Percentiles rank a stretch among this genome's conserved stretches.
Conservation (phyloP, 2,329 filamentous ascomycete species). For the Cytospora mali region DNA sequence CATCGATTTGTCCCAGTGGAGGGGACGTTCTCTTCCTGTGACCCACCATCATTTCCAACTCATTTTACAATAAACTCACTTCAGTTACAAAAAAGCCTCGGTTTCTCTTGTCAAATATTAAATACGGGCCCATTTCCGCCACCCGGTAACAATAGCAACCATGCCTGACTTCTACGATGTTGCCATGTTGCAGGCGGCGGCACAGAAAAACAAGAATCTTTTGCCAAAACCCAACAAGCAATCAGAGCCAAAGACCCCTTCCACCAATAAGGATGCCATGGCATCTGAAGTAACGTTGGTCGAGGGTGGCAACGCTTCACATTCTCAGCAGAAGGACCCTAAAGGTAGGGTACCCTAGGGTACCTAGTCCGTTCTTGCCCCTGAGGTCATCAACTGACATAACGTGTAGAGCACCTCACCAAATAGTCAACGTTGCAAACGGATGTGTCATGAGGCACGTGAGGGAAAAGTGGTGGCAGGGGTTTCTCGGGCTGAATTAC, state of each 20-base stretch:
- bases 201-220: constrained; percentile 6
- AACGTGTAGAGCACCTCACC: neutral
- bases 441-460: neutral
- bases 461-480: neutral
- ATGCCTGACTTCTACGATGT: constrained; percentile 12
- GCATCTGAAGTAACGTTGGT: constrained; percentile 7
- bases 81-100: too few relatives aligned
- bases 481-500: neutral
- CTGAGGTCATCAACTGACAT: neutral
- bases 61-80: too few relatives aligned
- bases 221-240: neutral
- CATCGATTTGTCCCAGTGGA: too few relatives aligned
- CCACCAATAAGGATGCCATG: neutral
- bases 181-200: constrained; percentile 13
- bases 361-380: neutral
- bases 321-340: neutral
- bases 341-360: neutral
- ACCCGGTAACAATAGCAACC: neutral
- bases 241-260: too few relatives aligned
- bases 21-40: too few relatives aligned
- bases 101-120: too few relatives aligned
- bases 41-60: too few relatives aligned
- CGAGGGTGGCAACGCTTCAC: neutral
- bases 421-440: neutral
- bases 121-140: neutral